Evolutionary conservation across 1,284 basidiomycete species (phyloP).

Genomic region (Ustilago sp.): DNA sequence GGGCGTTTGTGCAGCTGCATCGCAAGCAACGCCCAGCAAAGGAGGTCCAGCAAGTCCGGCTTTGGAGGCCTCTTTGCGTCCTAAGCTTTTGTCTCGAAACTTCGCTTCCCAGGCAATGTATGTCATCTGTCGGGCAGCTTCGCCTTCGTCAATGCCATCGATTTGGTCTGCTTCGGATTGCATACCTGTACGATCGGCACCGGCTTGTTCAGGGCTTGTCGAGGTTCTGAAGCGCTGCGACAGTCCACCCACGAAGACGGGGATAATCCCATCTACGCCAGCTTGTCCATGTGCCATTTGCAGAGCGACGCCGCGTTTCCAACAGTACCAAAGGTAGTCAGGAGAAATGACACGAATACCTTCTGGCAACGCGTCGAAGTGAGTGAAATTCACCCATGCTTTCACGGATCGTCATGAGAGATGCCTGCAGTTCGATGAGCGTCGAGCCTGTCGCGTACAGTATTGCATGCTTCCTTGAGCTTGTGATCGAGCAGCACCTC

Average conservation of each 20-base stretch:
- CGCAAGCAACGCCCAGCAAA: neutral
- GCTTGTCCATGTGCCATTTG: conserved; percentile 5
- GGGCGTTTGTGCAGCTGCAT: neutral
- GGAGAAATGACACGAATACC: neutral
- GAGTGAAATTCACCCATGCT: no score
- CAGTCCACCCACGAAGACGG: conserved; percentile 16
- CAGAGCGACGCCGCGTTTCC: conserved; percentile 23
- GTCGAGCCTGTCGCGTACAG: no score
- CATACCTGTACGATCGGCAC: neutral
- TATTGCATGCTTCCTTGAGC: no score
- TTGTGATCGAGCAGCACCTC: no score
- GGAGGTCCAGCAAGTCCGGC: neutral
- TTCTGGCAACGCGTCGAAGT: no score
- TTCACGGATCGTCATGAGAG: no score
- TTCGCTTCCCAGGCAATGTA: conserved; percentile 17
- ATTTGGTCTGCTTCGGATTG: neutral
- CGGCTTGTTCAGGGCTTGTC: neutral
- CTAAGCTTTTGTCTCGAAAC: neutral
- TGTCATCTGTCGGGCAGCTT: conserved; percentile 7
- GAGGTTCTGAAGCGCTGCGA: neutral
- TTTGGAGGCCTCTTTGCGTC: neutral
- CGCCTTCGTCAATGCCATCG: neutral
- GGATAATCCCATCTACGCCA: conserved; percentile 26
- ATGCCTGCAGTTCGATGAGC: no score
- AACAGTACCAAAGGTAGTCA: conserved; percentile 26